Base-by-base conservation (phyloP, 306 rosid species). In the Gynostemma pentaphyllum region DNA sequence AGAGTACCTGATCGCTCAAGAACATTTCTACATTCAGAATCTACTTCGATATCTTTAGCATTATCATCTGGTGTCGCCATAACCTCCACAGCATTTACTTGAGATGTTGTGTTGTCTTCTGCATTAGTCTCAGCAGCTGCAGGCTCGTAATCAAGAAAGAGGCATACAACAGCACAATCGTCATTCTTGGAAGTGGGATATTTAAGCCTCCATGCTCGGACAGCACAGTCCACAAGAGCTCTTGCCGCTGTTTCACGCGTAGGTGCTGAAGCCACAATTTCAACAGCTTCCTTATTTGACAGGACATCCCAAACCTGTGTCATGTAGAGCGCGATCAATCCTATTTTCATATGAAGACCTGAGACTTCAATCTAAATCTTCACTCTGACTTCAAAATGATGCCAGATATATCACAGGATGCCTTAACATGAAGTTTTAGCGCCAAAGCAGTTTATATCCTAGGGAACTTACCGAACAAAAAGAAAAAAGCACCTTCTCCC, bases 121-220 rank as follows among this genome's bases (percentile, higher is more conserved):
- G 23, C 40, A 8, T 16, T 59, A 39, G 34, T 70, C 28, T 50
- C 49, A 28, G 23, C 55, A 28, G 24, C 32, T 18, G 53, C 59
- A 56, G 70, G 70, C 21, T 45, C 49, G 5, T 72, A 30, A 5
- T 78, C 81, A 16, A 81, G 74, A 54, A 78, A 81, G 5, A 81
- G 86, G 69, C 86, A 81, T 23, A 78, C 86, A 67, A 64, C 86
- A 18, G 86, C 86, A 56, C 86, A 81, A 55, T 81, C 86, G 39
- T 81, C 86, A 12, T 71, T 81, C 71, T 81, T 81, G 45, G 86
- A 81, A 5, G 86, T 81, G 7, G 86, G 86, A 62, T 69, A 81
- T 70, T 81, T 81, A 57, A 81, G 79, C 68, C 75, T 78, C 86
- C 86, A 81, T 32, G 83, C 76, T 51, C 81, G 72, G 57, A 69